Base-by-base conservation (phyloP, 2,329 filamentous ascomycete species). In the Ceratocystis colombiana region DNA sequence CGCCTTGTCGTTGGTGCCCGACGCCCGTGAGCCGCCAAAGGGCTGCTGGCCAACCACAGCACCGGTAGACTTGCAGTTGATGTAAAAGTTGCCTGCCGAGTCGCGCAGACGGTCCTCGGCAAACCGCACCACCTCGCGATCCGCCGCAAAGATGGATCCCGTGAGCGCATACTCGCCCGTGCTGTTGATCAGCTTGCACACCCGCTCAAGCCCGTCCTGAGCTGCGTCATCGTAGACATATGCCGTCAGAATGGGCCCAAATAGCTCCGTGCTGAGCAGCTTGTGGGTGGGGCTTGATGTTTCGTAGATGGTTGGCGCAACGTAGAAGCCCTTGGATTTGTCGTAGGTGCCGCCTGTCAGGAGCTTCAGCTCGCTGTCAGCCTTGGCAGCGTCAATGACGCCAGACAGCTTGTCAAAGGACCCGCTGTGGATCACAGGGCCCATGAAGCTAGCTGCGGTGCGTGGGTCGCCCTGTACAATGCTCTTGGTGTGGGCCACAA, bases 51-150 rank as follows among this genome's bases (percentile, higher is more conserved):
- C 86, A 6, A 88, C 86, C 28, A 89, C 85, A 17, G 86, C 86
- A 48, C 86, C 87, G 1, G 86, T 89, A 75, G 84, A 87, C 82
- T 92, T 92, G 79, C 86, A 88, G 78, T 92, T 93, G 76, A 93
- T 81, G 77, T 93, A 93, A 74, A 92, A 92, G 79, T 93, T 93
- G 53, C 89, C 89, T 0, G 89, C 88, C 0, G 86, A 79, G 73
- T 91, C 85, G 70, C 88, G 80, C 64, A 93, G 79, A 68, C 80
- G 82, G 71, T 90, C 83, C 75, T 91, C 88, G 0, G 88, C 89
- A 66, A 80, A 80, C 28, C 85, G 81, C 68, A 91, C 77, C 15
- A 81, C 86, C 61, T 80, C 76, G 50, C 89, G 79, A 75, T 91
- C 88, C 66, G 80, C 76, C 8, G 89, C 87, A 74, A 93, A 93